These are phyloP conservation scores for Aspergillus homomorphus DNA, from an alignment of 495 filamentous ascomycete genomes.

Conservation along the genomic window DNA sequence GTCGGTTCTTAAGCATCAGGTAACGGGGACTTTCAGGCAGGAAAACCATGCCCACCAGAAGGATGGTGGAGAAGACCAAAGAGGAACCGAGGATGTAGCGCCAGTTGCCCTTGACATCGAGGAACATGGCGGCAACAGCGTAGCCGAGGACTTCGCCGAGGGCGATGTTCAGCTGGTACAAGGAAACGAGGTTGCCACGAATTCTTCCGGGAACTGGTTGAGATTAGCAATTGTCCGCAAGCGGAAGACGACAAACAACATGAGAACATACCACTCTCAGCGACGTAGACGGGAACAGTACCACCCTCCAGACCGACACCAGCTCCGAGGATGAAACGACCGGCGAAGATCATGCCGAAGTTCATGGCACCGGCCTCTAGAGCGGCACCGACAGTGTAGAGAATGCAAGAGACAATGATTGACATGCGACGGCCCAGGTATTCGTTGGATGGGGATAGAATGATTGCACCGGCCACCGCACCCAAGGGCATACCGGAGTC, in stretches of 20 bases:
- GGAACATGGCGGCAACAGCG: slow-evolving; percentile 59
- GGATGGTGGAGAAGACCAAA: slow-evolving; percentile 60
- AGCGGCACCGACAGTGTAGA: slow-evolving; percentile 59
- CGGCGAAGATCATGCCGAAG: slow-evolving; percentile 59
- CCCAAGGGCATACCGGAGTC: slow-evolving; percentile 60
- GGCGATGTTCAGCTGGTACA: slow-evolving; percentile 64
- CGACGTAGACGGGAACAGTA: slow-evolving; percentile 58
- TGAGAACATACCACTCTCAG: slow-evolving; percentile 37
- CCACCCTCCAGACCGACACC: slow-evolving; percentile 61
- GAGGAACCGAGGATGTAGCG: slow-evolving; percentile 63
- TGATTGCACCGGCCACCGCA: slow-evolving; percentile 57
- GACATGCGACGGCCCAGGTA: slow-evolving; percentile 55
- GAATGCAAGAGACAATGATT: slow-evolving; percentile 55
- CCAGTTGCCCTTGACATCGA: slow-evolving; percentile 58
- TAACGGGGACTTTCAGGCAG: slow-evolving; percentile 57
- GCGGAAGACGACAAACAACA: neutral
- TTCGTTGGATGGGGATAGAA: slow-evolving; percentile 56
- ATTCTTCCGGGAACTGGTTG: slow-evolving; percentile 45
- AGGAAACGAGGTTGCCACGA: slow-evolving; percentile 59
- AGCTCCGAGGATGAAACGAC: slow-evolving; percentile 56
- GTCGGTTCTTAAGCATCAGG: slow-evolving; percentile 52
- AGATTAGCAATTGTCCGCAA: neutral
- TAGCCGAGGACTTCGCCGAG: slow-evolving; percentile 62
- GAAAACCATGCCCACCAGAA: slow-evolving; percentile 57
- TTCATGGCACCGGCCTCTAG: slow-evolving; percentile 57